A percentile compares a stretch with the other conserved stretches of the same genome.
Evolutionary conservation across 495 filamentous ascomycete genomes (phyloP).

Genomic region (Hypoxylon rickii): DNA sequence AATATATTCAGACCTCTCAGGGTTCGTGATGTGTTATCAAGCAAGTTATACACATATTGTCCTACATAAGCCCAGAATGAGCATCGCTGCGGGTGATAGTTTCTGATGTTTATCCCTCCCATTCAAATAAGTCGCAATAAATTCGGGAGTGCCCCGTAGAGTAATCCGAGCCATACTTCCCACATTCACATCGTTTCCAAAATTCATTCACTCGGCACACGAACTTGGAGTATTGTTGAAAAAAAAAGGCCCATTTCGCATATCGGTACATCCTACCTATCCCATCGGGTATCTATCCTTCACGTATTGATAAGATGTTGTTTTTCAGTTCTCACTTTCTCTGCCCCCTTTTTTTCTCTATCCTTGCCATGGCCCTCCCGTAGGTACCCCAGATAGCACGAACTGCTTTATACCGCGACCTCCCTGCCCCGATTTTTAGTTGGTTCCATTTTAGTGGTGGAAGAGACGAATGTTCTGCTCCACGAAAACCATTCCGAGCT

Average conservation of each 20-base stretch:
- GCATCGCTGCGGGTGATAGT: too few relatives aligned
- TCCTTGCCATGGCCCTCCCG: neutral
- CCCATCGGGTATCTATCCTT: constrained; percentile 18
- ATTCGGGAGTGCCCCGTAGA: too few relatives aligned
- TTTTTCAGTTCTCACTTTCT: constrained; percentile 8
- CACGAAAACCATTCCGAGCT: constrained; percentile 87
- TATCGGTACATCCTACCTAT: constrained; percentile 10
- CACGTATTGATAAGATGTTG: neutral
- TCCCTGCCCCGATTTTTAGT: neutral
- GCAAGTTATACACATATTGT: too few relatives aligned
- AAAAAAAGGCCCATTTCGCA: too few relatives aligned
- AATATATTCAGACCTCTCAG: constrained; percentile 43
- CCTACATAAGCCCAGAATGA: too few relatives aligned
- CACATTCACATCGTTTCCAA: too few relatives aligned
- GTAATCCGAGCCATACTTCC: too few relatives aligned
- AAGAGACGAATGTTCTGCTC: constrained; percentile 87
- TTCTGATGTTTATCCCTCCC: too few relatives aligned
- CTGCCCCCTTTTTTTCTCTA: constrained; percentile 13
- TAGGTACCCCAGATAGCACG: too few relatives aligned
- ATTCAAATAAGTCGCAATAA: too few relatives aligned
- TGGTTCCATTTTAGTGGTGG: constrained; percentile 69
- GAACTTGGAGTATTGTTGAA: neutral
- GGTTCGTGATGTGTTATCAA: too few relatives aligned
- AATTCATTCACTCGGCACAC: too few relatives aligned
- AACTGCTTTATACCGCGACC: neutral